Conservation (phyloP, 1,139 yeast species). For the Pichia norvegensis region DNA sequence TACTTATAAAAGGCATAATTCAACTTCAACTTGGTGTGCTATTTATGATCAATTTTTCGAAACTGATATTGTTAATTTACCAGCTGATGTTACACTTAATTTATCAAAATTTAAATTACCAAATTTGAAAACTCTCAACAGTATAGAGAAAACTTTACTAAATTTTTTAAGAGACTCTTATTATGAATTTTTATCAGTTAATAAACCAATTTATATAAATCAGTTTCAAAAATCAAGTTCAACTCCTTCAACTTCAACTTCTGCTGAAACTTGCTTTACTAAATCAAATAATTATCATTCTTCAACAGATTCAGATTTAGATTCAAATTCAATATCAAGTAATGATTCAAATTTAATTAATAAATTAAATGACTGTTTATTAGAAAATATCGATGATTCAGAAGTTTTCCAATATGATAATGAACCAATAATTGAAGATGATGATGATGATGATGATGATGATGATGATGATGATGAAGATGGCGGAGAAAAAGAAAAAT, state of each 20-base stretch:
- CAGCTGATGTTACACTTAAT: slow-evolving; percentile 21
- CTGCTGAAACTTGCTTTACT: slow-evolving; percentile 1
- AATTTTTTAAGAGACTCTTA: slow-evolving; percentile 24
- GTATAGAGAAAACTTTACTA: slow-evolving; percentile 19
- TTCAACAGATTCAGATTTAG: too few relatives aligned
- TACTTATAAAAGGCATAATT: background rate
- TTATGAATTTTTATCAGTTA: slow-evolving; percentile 22
- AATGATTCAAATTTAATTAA: background rate
- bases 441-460: background rate
- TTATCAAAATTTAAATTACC: slow-evolving; percentile 19
- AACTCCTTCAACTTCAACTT: background rate
- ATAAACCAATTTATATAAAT: background rate
- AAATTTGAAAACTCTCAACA: slow-evolving; percentile 10
- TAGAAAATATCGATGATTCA: background rate
- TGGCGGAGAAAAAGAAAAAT: background rate
- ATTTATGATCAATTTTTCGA: slow-evolving; percentile 23
- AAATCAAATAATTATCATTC: slow-evolving; percentile 7
- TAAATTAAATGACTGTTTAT: background rate
- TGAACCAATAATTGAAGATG: background rate
- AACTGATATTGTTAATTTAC: slow-evolving; percentile 25
- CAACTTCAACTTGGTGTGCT: slow-evolving; percentile 20
- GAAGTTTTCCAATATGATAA: background rate
- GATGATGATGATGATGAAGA: too few relatives aligned
- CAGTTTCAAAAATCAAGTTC: background rate
- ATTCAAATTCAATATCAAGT: slow-evolving; percentile 2